Evolutionary conservation across 2,329 filamentous ascomycete species (phyloP), one percentile per base, ranked within the genome.

Genomic region (Diaporthe vexans): DNA sequence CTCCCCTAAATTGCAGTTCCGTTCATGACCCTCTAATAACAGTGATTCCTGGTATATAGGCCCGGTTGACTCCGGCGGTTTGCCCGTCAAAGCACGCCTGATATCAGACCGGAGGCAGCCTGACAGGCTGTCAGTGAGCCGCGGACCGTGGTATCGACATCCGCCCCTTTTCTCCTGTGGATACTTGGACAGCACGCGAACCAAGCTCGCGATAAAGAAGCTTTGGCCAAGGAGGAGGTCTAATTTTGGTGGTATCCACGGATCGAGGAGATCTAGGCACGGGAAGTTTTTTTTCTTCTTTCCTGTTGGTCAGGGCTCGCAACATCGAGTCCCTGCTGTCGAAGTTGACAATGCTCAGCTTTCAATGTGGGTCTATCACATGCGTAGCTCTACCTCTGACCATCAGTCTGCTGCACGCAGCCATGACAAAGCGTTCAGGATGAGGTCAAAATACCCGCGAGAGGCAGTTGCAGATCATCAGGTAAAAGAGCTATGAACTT

Each of bases 121-220:
- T 58, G 51, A 43, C 46, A 54, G 73, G 58, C 29, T 72, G 51
- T 67, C 46, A 65, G 69, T 43, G 24, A 51, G 51, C 58, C 59
- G 40, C 24, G 24, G 33, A 46, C 26, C 40, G 51, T 71, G 67
- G 61, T 63, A 59, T 61, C 43, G 46, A 40, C 29, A 37, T 56
- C 46, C 57, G 37, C 73, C 73, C 73, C 67, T 71, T 71, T 74
- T 71, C 67, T 10, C 17, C 9, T 21, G 67, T 70, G 73, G 73
- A 65, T 63, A 54, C 57, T 29, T 59, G 40, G 26, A 17, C 15
- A 48, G 67, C 57, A 71, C 37, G 21, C 24, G 68, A 29, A 73
- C 61, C 57, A 63, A 52, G 35, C 33, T 40, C 57, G 29, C 57
- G 33, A 63, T 43, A 57, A 68, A n/a, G 35, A 72, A 74, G 73